Evolutionary conservation across 345 rosid genomes (phyloP), one percentile per base, ranked within the genome.

Genomic region (Citrus australasica): DNA sequence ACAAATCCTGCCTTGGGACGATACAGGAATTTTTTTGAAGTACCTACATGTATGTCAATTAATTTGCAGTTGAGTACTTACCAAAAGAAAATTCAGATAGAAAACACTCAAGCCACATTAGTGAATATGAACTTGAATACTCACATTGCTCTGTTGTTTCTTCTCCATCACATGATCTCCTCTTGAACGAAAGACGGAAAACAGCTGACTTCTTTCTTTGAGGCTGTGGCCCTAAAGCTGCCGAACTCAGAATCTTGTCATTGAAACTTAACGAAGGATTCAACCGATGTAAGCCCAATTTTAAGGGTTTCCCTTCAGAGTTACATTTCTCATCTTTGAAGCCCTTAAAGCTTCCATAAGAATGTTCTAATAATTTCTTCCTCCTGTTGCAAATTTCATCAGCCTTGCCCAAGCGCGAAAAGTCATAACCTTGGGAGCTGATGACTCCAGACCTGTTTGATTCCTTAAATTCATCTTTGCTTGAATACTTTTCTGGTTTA

Each of bases 111-210:
- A 21, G 19, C 16, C 30, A 68, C 32, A 32, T 63, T 1, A 37
- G 51, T 4, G 5, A 13, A 46, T 13, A 46, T 46, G 51, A 46
- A 27, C 77, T 60, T 40, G 60, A 81, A 21, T 74, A 82, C 93
- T 85, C 80, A 92, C 97, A 63, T 4, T 79, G 88, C 62, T 86
- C 88, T 2, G 63, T 73, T 38, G 78, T 81, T 79, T 88, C 92
- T 69, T 91, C 97, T 53, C 90, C 93, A 22, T 91, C 92, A 16
- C 86, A 87, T 17, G 95, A 92, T 85, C 82, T 86, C 82, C 91
- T 86, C 81, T 89, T 91, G 77, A 89, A 86, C 16, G 95, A 92
- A 83, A 91, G 88, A 72, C 87, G 81, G 67, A 82, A 84, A 62
- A 91, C 88, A 38, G 86, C 79, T 16, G 91, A 82, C 75, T 87